Conservation (phyloP, 2,329 filamentous ascomycete species). For the Alternaria sp. region DNA sequence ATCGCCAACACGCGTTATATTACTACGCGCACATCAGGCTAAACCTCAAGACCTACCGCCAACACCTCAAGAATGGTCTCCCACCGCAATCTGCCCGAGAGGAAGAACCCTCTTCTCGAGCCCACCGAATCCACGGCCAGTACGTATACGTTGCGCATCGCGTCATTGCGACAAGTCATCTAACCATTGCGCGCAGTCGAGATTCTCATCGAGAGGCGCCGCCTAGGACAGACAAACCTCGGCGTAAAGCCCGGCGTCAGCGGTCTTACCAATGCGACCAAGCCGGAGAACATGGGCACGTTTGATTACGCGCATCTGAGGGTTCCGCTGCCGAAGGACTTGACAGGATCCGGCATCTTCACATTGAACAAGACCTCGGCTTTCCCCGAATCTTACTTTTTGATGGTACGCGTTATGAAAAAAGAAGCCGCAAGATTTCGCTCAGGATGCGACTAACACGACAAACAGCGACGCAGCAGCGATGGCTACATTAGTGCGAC, state of each 20-base stretch:
- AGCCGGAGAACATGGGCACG: constrained; percentile 74
- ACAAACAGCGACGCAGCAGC: constrained; percentile 72
- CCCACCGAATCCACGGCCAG: constrained; percentile 67
- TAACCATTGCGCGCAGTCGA: constrained; percentile 48
- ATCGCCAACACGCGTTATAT: constrained; percentile 18
- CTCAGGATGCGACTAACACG: constrained; percentile 35
- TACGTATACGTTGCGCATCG: constrained; percentile 55
- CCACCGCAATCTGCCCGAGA: constrained; percentile 62
- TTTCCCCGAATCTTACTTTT: constrained; percentile 88
- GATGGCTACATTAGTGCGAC: constrained; percentile 86
- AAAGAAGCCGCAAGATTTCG: constrained; percentile 2
- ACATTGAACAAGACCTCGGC: constrained; percentile 66
- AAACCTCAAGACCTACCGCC: background rate
- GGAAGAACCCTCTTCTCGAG: constrained; percentile 70
- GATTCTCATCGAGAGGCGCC: constrained; percentile 77
- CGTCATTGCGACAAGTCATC: constrained; percentile 24
- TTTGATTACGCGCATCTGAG: constrained; percentile 97
- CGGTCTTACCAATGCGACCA: constrained; percentile 73
- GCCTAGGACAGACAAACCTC: constrained; percentile 91
- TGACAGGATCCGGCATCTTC: constrained; percentile 89
- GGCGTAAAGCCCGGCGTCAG: constrained; percentile 78
- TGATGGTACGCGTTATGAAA: constrained; percentile 70
- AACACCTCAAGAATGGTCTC: constrained; percentile 37
- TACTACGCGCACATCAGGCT: constrained; percentile 9
- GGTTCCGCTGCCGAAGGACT: constrained; percentile 88